Conservation (phyloP, 148 eudicot species). For the Chenopodium album region DNA sequence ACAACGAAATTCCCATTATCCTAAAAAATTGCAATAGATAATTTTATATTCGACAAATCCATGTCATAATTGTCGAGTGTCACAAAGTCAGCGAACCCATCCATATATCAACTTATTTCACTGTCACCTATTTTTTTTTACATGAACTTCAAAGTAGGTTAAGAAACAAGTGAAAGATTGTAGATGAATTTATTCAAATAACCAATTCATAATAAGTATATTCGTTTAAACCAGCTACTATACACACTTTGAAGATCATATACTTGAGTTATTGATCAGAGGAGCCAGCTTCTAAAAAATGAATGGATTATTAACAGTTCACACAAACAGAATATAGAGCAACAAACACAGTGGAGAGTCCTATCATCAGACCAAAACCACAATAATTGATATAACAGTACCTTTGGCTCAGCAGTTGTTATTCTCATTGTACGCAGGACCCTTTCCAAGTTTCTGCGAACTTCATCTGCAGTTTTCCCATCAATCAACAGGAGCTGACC, state of each 20-base stretch:
- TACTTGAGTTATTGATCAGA: not conserved
- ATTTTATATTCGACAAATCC: not conserved
- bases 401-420: conserved; percentile 94
- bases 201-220: not conserved
- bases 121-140: no score
- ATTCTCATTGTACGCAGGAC: conserved; percentile 89
- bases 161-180: not conserved
- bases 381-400: conserved; percentile 25
- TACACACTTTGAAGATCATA: not conserved
- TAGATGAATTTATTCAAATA: not conserved
- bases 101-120: no score
- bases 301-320: not conserved
- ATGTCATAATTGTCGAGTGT: not conserved
- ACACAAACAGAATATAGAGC: not conserved
- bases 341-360: not conserved
- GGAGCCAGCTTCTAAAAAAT: not conserved
- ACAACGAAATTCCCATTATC: no score
- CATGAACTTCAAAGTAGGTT: not conserved
- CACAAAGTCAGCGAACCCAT: not conserved
- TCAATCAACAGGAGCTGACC: conserved; percentile 87
- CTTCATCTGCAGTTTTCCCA: conserved; percentile 95
- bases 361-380: not conserved
- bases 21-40: no score
- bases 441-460: conserved; percentile 80
- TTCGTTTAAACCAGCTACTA: not conserved